Evolutionary conservation across 176 grass and related monocot genomes (phyloP).

Genomic region (Leersia perrieri): DNA sequence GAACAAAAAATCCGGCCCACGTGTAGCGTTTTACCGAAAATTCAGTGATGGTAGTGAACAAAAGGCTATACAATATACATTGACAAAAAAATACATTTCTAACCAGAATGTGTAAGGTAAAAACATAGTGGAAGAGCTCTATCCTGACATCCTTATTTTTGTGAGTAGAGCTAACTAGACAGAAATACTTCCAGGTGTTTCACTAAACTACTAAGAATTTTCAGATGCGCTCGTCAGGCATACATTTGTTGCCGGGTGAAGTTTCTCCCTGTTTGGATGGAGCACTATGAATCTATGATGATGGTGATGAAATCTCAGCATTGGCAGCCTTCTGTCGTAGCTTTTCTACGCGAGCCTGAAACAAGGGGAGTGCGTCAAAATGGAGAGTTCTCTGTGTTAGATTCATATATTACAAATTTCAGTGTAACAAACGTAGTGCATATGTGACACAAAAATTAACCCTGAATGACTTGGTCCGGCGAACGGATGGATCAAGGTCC

Average conservation of each 20-base stretch:
- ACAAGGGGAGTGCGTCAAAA: conserved; percentile 34
- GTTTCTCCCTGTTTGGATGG: neutral
- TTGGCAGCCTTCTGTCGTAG: conserved; percentile 54
- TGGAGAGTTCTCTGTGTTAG: neutral
- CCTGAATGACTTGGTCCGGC: conserved; percentile 83
- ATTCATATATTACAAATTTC: neutral
- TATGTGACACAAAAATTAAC: conserved; percentile 21
- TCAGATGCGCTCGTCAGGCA: neutral
- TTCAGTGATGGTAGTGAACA: neutral
- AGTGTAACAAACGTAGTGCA: neutral
- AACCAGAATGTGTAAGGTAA: neutral
- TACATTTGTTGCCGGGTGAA: conserved; percentile 11
- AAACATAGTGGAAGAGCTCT: neutral
- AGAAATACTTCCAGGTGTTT: conserved; percentile 2
- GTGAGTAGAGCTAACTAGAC: neutral
- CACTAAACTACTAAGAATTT: neutral
- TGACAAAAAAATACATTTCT: neutral
- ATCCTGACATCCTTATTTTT: neutral
- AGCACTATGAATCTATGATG: no score
- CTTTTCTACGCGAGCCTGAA: conserved; percentile 59
- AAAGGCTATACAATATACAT: neutral
- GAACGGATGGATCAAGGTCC: conserved; percentile 71
- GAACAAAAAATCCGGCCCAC: no score
- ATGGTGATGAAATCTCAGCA: conserved; percentile 18
- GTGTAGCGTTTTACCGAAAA: no score